Base-by-base conservation (phyloP, 306 rosid genomes). In the Trifolium dubium region DNA sequence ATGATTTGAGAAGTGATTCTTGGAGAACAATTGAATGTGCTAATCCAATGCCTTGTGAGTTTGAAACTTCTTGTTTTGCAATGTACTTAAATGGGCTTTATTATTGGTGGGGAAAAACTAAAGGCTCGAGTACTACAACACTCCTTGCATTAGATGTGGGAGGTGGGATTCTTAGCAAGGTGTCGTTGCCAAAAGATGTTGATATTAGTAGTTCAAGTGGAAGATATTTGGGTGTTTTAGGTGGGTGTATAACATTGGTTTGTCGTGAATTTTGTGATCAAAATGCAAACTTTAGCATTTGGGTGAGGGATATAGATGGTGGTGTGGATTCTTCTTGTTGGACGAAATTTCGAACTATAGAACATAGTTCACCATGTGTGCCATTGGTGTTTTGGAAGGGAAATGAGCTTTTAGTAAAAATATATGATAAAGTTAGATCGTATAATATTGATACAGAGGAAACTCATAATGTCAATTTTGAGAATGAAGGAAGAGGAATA, bases 121-220 rank as follows among this genome's bases (percentile, higher is more conserved):
- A 11, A 29, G 64, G 40, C 64, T 12, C 30, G 64, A 59, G 23
- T 23, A 23, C 40, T 59, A 30, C 63, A 69, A 15, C 5, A 3
- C 12, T 50, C 2, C 4, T 69, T 32, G 32, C 62, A 15, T 69
- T 69, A 49, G 13, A 51, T 68, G 60, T 68, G n/a, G 73, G 73
- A 15, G 73, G 73, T 49, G 61, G 73, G 61, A 9, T 47, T 15
- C 56, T 68, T 37, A 14, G 2, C 44, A 50, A 31, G 34, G 0
- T 69, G n/a, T 4, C 9, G 0, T 69, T 34, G 18, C 49, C 73
- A 8, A 69, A 15, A 3, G n/a, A 5, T 4, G 13, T 32, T 69
- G 62, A 69, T 49, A 69, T 69, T 69, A 51, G 32, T 32, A 50
- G 3, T 10, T n/a, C 40, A 10, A 69, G 5, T 69, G 73, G 63